A percentile compares a stretch with the other conserved stretches of the same genome.
These are phyloP conservation scores for Pulveroboletus sp. DNA, from an alignment of 768 basidiomycete genomes.

Conservation along the genomic window DNA sequence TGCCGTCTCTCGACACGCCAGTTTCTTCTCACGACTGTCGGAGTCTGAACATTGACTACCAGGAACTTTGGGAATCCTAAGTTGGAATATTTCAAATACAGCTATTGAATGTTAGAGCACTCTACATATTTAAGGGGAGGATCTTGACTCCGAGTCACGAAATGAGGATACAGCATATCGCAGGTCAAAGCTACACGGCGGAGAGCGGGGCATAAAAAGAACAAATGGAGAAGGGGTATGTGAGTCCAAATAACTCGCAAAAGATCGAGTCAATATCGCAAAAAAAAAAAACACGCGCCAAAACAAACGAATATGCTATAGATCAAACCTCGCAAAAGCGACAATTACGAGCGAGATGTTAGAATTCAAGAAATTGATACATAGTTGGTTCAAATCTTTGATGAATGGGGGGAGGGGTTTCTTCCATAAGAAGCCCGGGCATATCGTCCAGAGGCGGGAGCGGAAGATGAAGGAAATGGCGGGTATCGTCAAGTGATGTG, in stretches of 20 bases:
- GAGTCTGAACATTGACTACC: too few species aligned
- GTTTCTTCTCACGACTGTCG: too few species aligned
- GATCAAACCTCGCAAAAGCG: constrained; percentile 14
- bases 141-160: constrained; percentile 5
- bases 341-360: constrained; percentile 22
- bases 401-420: constrained; percentile 52
- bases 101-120: neutral
- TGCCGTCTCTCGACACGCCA: too few species aligned
- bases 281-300: constrained; percentile 5
- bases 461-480: constrained; percentile 79
- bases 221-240: constrained; percentile 9
- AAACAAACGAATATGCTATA: constrained; percentile 26
- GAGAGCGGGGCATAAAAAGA: constrained; percentile 4
- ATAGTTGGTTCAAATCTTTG: constrained; percentile 64
- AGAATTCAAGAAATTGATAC: constrained; percentile 77
- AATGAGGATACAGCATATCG: constrained; percentile 28
- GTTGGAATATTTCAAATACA: constrained; percentile 4
- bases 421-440: constrained; percentile 69
- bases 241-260: constrained; percentile 1
- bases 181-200: constrained; percentile 28
- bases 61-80: too few species aligned
- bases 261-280: neutral
- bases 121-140: constrained; percentile 11
- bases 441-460: constrained; percentile 75
- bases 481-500: constrained; percentile 75